Conservation (phyloP, 2,329 filamentous ascomycete species). For the Hymenoscyphus albidus region DNA sequence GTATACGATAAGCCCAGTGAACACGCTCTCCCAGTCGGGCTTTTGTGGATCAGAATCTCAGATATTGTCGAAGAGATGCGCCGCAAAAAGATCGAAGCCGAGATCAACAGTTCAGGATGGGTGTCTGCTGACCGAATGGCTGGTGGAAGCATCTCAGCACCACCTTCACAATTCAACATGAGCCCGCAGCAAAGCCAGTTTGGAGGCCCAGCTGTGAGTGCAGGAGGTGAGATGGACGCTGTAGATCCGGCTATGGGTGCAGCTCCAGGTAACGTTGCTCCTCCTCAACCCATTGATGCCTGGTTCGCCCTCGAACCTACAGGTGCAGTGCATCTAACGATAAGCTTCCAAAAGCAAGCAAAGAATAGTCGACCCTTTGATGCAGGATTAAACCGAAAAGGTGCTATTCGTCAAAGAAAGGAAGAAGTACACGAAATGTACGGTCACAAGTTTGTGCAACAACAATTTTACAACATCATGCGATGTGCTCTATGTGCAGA, state of each 20-base stretch:
- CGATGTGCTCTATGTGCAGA: slow-evolving; percentile 96
- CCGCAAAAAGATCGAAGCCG: slow-evolving; percentile 92
- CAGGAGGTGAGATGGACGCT: slow-evolving; percentile 31
- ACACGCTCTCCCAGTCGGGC: slow-evolving; percentile 84
- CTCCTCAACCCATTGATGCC: slow-evolving; percentile 66
- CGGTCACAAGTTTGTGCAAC: slow-evolving; percentile 96
- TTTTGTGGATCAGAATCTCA: slow-evolving; percentile 94
- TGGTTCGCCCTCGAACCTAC: slow-evolving; percentile 98
- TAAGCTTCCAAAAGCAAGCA: slow-evolving; percentile 89
- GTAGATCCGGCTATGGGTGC: slow-evolving; percentile 27
- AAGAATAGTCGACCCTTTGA: slow-evolving; percentile 81
- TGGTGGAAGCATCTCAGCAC: slow-evolving; percentile 46
- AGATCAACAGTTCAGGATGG: slow-evolving; percentile 93
- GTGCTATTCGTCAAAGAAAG: slow-evolving; percentile 94
- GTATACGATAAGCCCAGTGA: slow-evolving; percentile 95
- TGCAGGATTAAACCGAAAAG: slow-evolving; percentile 87
- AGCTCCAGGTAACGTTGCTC: slow-evolving; percentile 35
- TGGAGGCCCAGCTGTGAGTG: slow-evolving; percentile 42
- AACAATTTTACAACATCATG: slow-evolving; percentile 99
- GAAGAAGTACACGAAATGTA: slow-evolving; percentile 99
- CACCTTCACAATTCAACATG: slow-evolving; percentile 54
- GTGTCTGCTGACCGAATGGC: slow-evolving; percentile 96
- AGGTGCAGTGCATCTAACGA: slow-evolving; percentile 83
- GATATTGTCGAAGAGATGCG: slow-evolving; percentile 98
- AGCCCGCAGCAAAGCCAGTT: slow-evolving; percentile 46